A percentile compares a stretch with the other conserved stretches of the same genome.
Conservation (phyloP, 176 grass and related monocot species). For the Avena atlantica region DNA sequence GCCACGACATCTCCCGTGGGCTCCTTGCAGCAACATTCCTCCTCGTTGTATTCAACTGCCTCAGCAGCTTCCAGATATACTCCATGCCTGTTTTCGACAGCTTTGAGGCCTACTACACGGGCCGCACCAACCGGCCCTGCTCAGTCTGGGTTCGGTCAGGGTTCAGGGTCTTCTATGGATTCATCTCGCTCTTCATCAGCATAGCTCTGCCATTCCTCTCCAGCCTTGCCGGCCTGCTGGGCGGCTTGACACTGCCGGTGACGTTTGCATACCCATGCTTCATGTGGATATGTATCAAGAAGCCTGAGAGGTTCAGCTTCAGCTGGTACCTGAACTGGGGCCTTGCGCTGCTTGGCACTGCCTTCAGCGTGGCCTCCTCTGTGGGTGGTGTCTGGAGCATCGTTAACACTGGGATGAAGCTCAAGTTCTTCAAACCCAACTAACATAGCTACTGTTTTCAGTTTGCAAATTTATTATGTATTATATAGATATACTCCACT, state of each 20-base stretch:
- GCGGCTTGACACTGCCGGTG: conserved; percentile 81
- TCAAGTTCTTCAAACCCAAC: conserved; percentile 96
- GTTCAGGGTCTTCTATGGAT: conserved; percentile 90
- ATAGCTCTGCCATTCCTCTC: conserved; percentile 90
- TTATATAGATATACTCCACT: conserved; percentile 17
- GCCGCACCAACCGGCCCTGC: conserved; percentile 91
- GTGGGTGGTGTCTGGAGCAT: conserved; percentile 94
- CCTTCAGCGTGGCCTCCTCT: conserved; percentile 80
- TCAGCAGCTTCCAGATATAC: conserved; percentile 99
- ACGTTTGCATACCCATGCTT: conserved; percentile 97
- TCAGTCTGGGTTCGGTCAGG: conserved; percentile 82
- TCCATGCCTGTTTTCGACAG: conserved; percentile 98
- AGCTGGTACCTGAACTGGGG: conserved; percentile 96
- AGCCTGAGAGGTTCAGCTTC: conserved; percentile 77
- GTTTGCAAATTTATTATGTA: conserved; percentile 27
- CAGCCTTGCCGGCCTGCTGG: conserved; percentile 82
- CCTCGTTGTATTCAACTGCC: conserved; percentile 93
- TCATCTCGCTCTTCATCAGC: conserved; percentile 89
- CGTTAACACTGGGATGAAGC: conserved; percentile 81
- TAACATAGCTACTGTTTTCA: conserved; percentile 38
- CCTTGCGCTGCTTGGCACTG: conserved; percentile 69
- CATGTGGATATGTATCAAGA: conserved; percentile 98
- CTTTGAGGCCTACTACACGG: conserved; percentile 88
- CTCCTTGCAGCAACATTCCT: conserved; percentile 80
- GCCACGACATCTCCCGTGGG: conserved; percentile 69